Percentiles rank a stretch among this genome's conserved stretches.
Evolutionary conservation across 192 early-diverging fungal species (phyloP).

Genomic region (Coemansia sp.): DNA sequence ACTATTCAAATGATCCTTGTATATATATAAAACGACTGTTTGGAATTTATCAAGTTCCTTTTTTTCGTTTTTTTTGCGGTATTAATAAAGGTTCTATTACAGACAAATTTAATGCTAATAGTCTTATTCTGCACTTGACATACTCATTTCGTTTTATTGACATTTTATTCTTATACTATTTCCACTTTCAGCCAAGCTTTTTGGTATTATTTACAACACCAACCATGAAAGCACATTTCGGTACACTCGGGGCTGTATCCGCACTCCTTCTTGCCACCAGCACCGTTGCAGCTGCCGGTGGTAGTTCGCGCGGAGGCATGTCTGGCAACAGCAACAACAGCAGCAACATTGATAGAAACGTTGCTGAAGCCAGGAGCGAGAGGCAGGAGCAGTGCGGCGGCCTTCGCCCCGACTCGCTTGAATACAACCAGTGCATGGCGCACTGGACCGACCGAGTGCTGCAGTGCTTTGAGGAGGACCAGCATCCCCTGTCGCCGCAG

Average conservation of each 20-base stretch:
- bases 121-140: no score
- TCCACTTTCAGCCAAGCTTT: background rate
- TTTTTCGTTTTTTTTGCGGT: no score
- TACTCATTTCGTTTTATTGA: background rate
- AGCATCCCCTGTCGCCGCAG: slow-evolving; percentile 25
- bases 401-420: slow-evolving; percentile 36
- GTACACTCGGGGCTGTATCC: slow-evolving; percentile 40
- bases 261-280: slow-evolving; percentile 32
- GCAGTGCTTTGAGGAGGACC: slow-evolving; percentile 34
- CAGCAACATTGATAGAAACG: slow-evolving; percentile 14
- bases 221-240: slow-evolving; percentile 34
- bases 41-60: no score
- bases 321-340: background rate
- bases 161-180: background rate
- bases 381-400: slow-evolving; percentile 44
- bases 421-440: slow-evolving; percentile 55
- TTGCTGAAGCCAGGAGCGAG: slow-evolving; percentile 19
- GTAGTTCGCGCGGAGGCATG: background rate
- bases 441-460: slow-evolving; percentile 49
- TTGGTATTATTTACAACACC: background rate
- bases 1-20: no score
- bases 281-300: slow-evolving; percentile 12
- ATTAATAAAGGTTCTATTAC: no score
- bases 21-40: no score
- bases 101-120: no score